Conservation (phyloP, 495 filamentous ascomycete genomes). For the Penicillium silybi region DNA sequence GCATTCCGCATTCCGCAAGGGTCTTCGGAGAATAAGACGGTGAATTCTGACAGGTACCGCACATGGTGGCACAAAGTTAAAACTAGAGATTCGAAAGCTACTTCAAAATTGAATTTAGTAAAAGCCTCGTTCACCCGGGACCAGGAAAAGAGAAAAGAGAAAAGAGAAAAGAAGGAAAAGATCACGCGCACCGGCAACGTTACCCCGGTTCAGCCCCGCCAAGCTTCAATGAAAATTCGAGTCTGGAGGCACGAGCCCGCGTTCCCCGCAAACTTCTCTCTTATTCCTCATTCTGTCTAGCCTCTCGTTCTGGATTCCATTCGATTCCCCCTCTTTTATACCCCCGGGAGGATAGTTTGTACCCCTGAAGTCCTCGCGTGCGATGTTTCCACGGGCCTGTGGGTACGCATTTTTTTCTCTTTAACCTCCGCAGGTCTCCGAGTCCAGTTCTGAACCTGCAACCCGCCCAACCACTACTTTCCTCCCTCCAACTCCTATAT, state of each 20-base stretch:
- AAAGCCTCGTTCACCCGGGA: too few species aligned
- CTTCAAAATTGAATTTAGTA: too few species aligned
- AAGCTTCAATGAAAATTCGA: conserved; percentile 22
- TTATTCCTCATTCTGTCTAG: conserved; percentile 12
- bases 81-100: neutral
- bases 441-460: neutral
- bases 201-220: conserved; percentile 3
- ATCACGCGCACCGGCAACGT: neutral
- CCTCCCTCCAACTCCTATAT: neutral
- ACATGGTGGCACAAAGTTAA: neutral
- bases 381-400: conserved; percentile 18
- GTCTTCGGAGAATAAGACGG: conserved; percentile 7
- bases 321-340: neutral
- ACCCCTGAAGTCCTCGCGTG: conserved; percentile 19
- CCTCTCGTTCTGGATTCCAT: neutral
- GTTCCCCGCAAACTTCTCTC: conserved; percentile 18
- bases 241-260: conserved; percentile 8
- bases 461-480: neutral
- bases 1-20: conserved; percentile 12
- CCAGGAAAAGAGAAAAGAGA: too few species aligned
- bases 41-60: neutral
- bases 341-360: neutral
- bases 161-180: neutral
- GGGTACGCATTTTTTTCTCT: conserved; percentile 20
- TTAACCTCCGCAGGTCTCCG: conserved; percentile 15